Base-by-base conservation (phyloP, 805 yeast species). In the Starmerella apicola region DNA sequence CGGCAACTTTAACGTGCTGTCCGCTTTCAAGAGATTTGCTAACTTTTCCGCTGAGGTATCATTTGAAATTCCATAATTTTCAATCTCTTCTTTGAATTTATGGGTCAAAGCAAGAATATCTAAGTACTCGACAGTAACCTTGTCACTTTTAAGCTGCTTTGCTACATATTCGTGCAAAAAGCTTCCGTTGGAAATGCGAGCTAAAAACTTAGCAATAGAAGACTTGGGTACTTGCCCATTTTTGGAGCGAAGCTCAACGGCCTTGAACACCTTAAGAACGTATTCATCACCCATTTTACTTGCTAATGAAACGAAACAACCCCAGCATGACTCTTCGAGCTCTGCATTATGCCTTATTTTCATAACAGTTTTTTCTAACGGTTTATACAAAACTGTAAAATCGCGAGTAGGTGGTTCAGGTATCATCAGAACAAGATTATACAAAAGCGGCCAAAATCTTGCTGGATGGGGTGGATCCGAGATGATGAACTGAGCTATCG, bases 281-380 rank as follows among this genome's bases (percentile, higher is more conserved):
- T 29, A 38, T 3, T 24, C 24, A 10, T 28, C 23, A 3, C 47
- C 48, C 48, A 41, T 45, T 12, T 34, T 44, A 7, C 32, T 34
- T 8, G 45, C 34, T 13, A 52, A 33, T 2, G 54, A 43, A 2
- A 51, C 36, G 25, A 43, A 50, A 32, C 55, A 51, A 6, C 56
- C 55, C 56, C 56, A 52, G 4, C 42, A 46, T 8, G 51, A 43
- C 6, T 38, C 37, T 32, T 46, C 52, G 4, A 49, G 46, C 32
- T 49, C 54, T 2, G 33, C 21, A 18, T 48, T 46, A 15, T 43
- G 41, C 7, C 34, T 33, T 3, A 41, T 16, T 8, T 23, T 24
- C 22, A 42, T 34, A 2, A 43, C 48, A 4, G 26, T 44, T 25
- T 43, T 45, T 23, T 38, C 41, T 19, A 50, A 23, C 1, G 49